phyloP scores from a whole-genome alignment of 1,139 yeast genomes.

The Candida glucosophila region DNA sequence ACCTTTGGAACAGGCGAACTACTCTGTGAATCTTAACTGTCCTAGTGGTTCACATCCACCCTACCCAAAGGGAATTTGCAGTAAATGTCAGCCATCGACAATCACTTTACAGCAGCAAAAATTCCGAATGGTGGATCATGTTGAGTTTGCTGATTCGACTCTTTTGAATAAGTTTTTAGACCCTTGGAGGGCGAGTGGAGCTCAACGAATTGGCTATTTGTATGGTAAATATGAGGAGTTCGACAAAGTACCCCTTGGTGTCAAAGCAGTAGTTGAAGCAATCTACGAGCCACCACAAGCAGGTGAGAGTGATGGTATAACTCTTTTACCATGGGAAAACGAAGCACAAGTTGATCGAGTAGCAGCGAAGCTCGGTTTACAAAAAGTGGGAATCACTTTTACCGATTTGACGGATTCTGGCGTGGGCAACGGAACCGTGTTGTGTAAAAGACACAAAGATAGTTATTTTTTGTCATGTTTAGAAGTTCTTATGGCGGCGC shows the following conservation, averaged over 20 bases:
- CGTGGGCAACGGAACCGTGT: conserved; percentile 74
- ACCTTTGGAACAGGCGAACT: conserved; percentile 70
- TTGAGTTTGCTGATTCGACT: conserved; percentile 71
- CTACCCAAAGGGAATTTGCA: conserved; percentile 91
- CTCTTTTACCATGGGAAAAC: conserved; percentile 56
- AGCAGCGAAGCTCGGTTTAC: conserved; percentile 56
- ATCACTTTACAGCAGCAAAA: conserved; percentile 85
- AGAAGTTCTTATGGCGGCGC: conserved; percentile 82
- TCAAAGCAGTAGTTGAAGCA: conserved; percentile 89
- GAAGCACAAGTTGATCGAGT: conserved; percentile 44
- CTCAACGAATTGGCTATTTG: conserved; percentile 78
- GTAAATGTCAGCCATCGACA: conserved; percentile 96
- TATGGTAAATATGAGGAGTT: conserved; percentile 76
- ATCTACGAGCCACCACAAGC: conserved; percentile 90
- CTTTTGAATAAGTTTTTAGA: conserved; percentile 79
- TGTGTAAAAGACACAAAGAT: conserved; percentile 88
- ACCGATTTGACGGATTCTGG: conserved; percentile 91
- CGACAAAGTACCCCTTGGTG: conserved; percentile 82
- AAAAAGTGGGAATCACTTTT: conserved; percentile 74
- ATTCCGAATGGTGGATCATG: conserved; percentile 96
- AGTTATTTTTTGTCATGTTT: conserved; percentile 82
- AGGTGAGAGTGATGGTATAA: conserved; percentile 79
- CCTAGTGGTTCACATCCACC: conserved; percentile 71
- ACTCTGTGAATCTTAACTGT: conserved; percentile 57
- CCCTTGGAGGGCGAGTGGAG: conserved; percentile 83